A percentile compares a stretch with the other conserved stretches of the same genome.
phyloP scores from a whole-genome alignment of 2,329 filamentous ascomycete species.

The Penicillium palitans region DNA sequence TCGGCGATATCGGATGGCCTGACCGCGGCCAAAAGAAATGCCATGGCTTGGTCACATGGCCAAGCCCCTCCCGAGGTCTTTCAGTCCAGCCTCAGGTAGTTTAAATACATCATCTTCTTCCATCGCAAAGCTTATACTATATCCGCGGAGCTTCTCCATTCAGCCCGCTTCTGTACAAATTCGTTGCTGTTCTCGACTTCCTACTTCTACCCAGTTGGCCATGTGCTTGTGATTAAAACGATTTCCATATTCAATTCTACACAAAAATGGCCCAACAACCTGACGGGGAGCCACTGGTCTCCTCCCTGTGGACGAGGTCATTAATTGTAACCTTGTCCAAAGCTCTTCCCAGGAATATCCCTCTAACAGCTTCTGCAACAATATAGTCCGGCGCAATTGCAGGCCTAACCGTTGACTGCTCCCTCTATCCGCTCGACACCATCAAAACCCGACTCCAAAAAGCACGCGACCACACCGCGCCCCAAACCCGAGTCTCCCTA shows the following conservation, averaged over 20 bases:
- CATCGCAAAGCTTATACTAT: no score
- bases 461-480: slow-evolving; percentile 59
- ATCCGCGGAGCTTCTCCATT: slow-evolving; percentile 20
- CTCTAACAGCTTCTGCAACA: slow-evolving; percentile 10
- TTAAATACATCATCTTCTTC: no score
- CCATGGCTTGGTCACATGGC: neutral
- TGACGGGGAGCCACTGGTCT: slow-evolving; percentile 38
- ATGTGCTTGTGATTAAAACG: slow-evolving; percentile 19
- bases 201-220: neutral
- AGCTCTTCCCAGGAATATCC: neutral
- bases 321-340: slow-evolving; percentile 33
- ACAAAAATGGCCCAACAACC: slow-evolving; percentile 31
- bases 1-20: slow-evolving; percentile 28
- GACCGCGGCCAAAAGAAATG: slow-evolving; percentile 27
- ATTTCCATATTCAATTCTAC: neutral
- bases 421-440: slow-evolving; percentile 96
- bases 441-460: slow-evolving; percentile 93
- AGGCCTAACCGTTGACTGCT: slow-evolving; percentile 93
- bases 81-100: no score
- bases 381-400: slow-evolving; percentile 80
- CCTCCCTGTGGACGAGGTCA: slow-evolving; percentile 47
- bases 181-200: neutral
- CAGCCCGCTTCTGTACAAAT: neutral
- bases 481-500: slow-evolving; percentile 63
- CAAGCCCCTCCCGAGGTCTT: no score